phyloP scores from a whole-genome alignment of 1,284 basidiomycete species.

The Volvariella surrecta region DNA sequence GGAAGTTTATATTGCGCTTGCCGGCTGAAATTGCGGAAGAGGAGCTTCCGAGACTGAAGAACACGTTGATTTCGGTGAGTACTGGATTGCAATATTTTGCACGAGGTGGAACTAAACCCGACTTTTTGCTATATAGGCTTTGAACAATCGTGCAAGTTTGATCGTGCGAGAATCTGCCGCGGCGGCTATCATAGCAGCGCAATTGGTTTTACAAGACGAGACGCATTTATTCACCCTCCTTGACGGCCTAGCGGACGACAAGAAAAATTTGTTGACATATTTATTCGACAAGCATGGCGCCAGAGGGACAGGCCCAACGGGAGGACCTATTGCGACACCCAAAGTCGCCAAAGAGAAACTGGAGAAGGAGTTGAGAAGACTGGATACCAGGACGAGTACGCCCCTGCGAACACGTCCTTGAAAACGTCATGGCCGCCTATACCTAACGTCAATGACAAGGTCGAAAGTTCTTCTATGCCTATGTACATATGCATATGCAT shows the following conservation, averaged over 20 bases:
- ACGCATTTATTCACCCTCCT: slow-evolving; percentile 70
- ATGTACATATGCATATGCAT: too few relatives aligned
- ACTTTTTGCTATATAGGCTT: slow-evolving; percentile 35
- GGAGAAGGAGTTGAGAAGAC: slow-evolving; percentile 66
- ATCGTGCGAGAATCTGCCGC: slow-evolving; percentile 77
- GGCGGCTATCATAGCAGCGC: slow-evolving; percentile 71
- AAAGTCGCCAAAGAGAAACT: slow-evolving; percentile 44
- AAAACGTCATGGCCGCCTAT: too few relatives aligned
- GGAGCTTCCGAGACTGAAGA: slow-evolving; percentile 66
- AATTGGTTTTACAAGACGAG: slow-evolving; percentile 72
- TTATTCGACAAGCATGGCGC: slow-evolving; percentile 78
- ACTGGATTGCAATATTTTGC: too few relatives aligned
- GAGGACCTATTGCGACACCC: slow-evolving; percentile 4
- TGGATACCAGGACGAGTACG: slow-evolving; percentile 68
- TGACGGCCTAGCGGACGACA: slow-evolving; percentile 72
- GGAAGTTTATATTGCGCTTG: slow-evolving; percentile 70
- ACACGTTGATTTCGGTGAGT: slow-evolving; percentile 61
- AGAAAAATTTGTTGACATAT: slow-evolving; percentile 81
- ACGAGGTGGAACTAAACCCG: too few relatives aligned
- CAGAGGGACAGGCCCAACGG: slow-evolving; percentile 26
- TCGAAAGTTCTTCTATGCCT: too few relatives aligned
- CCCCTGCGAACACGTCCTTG: slow-evolving; percentile 22
- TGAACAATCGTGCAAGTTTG: slow-evolving; percentile 63
- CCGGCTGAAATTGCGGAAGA: slow-evolving; percentile 80
- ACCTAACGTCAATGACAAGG: too few relatives aligned